Evolutionary conservation across 2,329 filamentous ascomycete genomes (phyloP).

Genomic region (Colletotrichum sp.): DNA sequence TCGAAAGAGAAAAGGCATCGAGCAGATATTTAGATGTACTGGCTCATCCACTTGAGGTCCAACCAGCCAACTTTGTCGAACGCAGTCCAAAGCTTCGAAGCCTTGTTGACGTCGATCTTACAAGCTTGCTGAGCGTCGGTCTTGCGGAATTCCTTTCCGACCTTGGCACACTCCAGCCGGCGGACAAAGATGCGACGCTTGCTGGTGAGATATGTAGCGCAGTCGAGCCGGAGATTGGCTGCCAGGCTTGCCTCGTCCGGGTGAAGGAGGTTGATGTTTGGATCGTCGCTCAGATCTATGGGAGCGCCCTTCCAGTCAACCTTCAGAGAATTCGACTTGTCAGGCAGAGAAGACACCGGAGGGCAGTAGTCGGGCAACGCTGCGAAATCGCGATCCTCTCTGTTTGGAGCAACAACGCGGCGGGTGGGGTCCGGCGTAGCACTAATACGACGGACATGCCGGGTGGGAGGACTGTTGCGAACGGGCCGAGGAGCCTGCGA

Average conservation of each 20-base stretch:
- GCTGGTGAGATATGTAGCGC: conserved; percentile 87
- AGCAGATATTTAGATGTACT: conserved; percentile 31
- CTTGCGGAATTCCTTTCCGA: conserved; percentile 87
- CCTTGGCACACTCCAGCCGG: conserved; percentile 69
- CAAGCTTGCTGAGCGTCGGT: conserved; percentile 96
- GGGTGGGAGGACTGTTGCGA: conserved; percentile 30
- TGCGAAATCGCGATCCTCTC: conserved; percentile 83
- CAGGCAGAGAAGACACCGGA: conserved; percentile 67
- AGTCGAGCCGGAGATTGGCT: conserved; percentile 80
- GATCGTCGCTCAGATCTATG: conserved; percentile 77
- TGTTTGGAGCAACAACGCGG: conserved; percentile 65
- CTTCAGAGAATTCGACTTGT: conserved; percentile 74
- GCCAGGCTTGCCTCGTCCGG: conserved; percentile 80
- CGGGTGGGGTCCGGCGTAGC: conserved; percentile 56
- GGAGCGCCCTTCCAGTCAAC: conserved; percentile 86
- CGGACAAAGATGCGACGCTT: conserved; percentile 90
- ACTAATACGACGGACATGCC: conserved; percentile 41
- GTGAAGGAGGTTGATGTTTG: conserved; percentile 73
- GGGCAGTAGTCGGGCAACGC: conserved; percentile 77
- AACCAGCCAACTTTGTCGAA: conserved; percentile 91
- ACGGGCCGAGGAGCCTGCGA: conserved; percentile 38
- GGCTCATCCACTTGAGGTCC: conserved; percentile 51
- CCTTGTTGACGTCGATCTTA: conserved; percentile 98
- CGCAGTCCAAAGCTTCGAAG: conserved; percentile 88
- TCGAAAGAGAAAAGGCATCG: background rate